Base-by-base conservation (phyloP, 2,329 filamentous ascomycete species). In the Esteya vermicola region DNA sequence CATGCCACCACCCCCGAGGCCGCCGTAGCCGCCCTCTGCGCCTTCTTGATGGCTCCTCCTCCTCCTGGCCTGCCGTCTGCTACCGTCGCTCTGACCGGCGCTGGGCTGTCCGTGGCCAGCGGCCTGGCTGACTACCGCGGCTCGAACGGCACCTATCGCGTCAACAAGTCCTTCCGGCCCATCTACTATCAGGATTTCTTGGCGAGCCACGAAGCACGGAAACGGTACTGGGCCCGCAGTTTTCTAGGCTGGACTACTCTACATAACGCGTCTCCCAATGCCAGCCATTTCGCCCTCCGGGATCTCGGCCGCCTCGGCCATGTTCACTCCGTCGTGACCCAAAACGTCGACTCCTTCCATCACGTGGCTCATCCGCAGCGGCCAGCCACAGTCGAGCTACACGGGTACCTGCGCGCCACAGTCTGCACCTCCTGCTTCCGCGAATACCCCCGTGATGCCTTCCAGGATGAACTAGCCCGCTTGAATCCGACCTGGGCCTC, bases 331-430 rank as follows among this genome's bases (percentile, higher is more conserved):
- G 83, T 95, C 43, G 77, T 98, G 49, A 96, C 91, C 31, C 91
- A 98, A 57, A 96, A 96, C 54, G 91, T 98, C 38, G 91, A 98
- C 61, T 94, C 86, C 3, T 93, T 98, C 56, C 91, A 98, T 58
- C 67, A 71, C 3, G 62, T 63, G 43, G 81, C 85, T 1, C 88
- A 95, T 57, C 84, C 86, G 0, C 55, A 66, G 9, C 60, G 88
- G 33, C 70, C 75, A 6, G 14, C 39, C 22, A 91, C 84, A 9
- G 64, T 93, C 34, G 89, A 96, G 59, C 69, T 98, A 37, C 91
- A 98, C 57, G 91, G 91, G 49, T 93, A 91, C 58, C 68, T 98
- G 36, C 74, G 88, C 47, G 75, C 80, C 23, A 72, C 86, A 23
- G 71, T 86, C 39, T 98, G 91, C 61, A 73, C 81, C 12, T 83